Evolutionary conservation across 495 filamentous ascomycete genomes (phyloP), one percentile per base, ranked within the genome.

Genomic region (Rhizodiscina lignyota): DNA sequence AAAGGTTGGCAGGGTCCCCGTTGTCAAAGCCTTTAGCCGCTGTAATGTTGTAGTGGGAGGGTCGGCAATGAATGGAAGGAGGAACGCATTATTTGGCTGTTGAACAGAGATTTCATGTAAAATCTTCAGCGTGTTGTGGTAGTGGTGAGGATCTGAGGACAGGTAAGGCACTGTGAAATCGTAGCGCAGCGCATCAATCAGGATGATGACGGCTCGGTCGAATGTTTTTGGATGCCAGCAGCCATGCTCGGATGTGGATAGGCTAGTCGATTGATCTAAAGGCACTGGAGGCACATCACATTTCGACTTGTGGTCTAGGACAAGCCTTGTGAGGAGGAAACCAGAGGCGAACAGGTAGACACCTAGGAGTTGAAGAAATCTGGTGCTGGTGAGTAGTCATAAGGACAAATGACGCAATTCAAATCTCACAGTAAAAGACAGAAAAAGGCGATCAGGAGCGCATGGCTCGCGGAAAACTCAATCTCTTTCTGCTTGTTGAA

Each of bases 181-280:
- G 56, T 94, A 97, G 30, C 89, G 77, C 38, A 97, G 64, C 32
- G 89, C 89, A 55, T 97, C 89, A 30, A 97, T 79, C 23, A 97
- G 68, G 30, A 97, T 71, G 18, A 97, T 67, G 36, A 97, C 72
- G 4, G 87, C 89, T 49, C 84, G 86, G 40, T 89, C 68, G 50
- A 96, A 97, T 15, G 70, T 81, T 58, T 81, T 87, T 15, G 81
- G 81, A 54, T 96, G 84, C 89, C 89, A 97, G 63, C 89, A 97
- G 34, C 86, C 89, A 21, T 67, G 62, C 13, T 67, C 64, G 22
- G 13, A 8, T 27, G 24, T 8, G 6, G 8, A 6, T 27, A 27
- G 8, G 8, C 13, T 13, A 8, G 64, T 51, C 1, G 71, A 67
- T 32, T 32, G 26, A 39, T 47, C 37, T 32, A 61, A 53, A 15